Percentiles rank a stretch among this genome's conserved stretches.
phyloP scores from a whole-genome alignment of 2,329 filamentous ascomycete genomes.

The Cordyceps cateniannulata region DNA sequence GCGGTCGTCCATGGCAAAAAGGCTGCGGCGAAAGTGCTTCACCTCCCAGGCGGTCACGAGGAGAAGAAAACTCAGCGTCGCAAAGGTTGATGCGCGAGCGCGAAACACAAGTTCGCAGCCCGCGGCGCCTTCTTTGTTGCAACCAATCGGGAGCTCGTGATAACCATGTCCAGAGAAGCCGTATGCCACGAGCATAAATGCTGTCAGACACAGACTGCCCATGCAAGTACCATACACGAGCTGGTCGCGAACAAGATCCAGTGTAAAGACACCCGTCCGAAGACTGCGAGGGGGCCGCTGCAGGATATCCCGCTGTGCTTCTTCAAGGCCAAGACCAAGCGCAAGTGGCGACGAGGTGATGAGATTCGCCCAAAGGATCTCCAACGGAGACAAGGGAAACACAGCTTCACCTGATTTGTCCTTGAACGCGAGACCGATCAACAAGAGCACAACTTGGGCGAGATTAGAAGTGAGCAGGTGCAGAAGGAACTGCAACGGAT shows the following conservation, averaged over 20 bases:
- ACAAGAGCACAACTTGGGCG: conserved; percentile 61
- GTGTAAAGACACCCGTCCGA: conserved; percentile 54
- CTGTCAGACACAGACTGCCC: conserved; percentile 53
- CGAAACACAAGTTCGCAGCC: conserved; percentile 54
- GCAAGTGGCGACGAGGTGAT: conserved; percentile 66
- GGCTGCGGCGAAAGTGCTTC: conserved; percentile 61
- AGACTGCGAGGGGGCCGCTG: conserved; percentile 57
- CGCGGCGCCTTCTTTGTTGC: conserved; percentile 48
- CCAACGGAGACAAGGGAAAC: conserved; percentile 64
- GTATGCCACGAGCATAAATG: conserved; percentile 57
- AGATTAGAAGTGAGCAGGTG: conserved; percentile 65
- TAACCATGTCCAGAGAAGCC: conserved; percentile 36
- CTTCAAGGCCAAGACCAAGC: conserved; percentile 65
- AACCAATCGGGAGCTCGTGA: conserved; percentile 45
- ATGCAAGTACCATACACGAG: conserved; percentile 59
- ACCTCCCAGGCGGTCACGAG: conserved; percentile 69
- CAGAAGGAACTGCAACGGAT: conserved; percentile 44
- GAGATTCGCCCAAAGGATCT: conserved; percentile 73
- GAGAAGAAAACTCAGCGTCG: conserved; percentile 60
- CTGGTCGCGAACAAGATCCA: conserved; percentile 60
- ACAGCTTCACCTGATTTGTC: conserved; percentile 53
- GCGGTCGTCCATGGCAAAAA: conserved; percentile 59
- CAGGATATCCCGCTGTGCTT: conserved; percentile 62
- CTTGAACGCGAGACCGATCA: conserved; percentile 64
- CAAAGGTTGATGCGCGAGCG: conserved; percentile 62